Percentiles rank a stretch among this genome's conserved stretches.
These are phyloP conservation scores for Avicennia marina DNA, from an alignment of 257 asterid genomes.

Conservation along the genomic window DNA sequence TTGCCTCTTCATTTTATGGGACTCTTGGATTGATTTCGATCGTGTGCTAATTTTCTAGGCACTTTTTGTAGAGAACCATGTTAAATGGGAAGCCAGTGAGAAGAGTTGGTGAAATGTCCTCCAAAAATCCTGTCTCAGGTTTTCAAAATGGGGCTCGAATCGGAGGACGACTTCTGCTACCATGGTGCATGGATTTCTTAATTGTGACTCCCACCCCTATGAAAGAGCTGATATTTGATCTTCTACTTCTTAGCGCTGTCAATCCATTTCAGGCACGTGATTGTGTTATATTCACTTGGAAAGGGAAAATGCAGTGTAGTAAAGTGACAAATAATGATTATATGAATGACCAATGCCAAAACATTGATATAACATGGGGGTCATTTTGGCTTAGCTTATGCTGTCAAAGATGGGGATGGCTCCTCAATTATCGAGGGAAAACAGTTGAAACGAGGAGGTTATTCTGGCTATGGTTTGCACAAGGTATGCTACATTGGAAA, in stretches of 20 bases:
- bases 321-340: background rate
- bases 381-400: slow-evolving; percentile 61
- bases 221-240: slow-evolving; percentile 6
- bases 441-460: slow-evolving; percentile 59
- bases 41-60: slow-evolving; percentile 12
- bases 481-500: slow-evolving; percentile 47
- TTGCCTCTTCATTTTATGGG: background rate
- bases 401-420: slow-evolving; percentile 55
- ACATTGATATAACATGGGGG: slow-evolving; percentile 33
- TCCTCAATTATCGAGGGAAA: slow-evolving; percentile 56
- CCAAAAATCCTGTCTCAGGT: slow-evolving; percentile 50
- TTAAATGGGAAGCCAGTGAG: slow-evolving; percentile 59
- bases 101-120: slow-evolving; percentile 46
- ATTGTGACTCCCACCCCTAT: background rate
- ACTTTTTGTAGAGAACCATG: slow-evolving; percentile 46
- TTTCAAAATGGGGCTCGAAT: slow-evolving; percentile 58
- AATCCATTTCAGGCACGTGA: background rate
- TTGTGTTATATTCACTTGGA: background rate
- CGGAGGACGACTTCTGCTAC: slow-evolving; percentile 48
- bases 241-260: background rate
- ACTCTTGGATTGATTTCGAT: slow-evolving; percentile 1
- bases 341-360: background rate
- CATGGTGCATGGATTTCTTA: slow-evolving; percentile 41
- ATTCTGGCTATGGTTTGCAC: slow-evolving; percentile 49
- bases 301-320: background rate